phyloP scores from a whole-genome alignment of 306 rosid genomes.

The Castanospermum australe region DNA sequence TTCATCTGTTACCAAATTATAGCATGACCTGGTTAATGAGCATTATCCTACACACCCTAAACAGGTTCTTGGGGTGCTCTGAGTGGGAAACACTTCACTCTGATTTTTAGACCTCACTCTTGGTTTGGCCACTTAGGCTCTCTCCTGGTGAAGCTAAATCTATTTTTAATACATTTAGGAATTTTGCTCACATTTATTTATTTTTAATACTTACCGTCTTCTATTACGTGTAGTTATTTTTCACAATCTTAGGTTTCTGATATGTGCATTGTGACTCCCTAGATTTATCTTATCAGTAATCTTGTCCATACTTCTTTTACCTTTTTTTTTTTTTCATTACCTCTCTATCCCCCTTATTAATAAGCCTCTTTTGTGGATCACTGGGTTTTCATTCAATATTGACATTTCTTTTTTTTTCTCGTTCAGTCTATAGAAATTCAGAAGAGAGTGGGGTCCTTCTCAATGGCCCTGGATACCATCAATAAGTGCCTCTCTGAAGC shows the following conservation, averaged over 20 bases:
- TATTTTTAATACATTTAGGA: background rate
- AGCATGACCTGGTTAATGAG: conserved; percentile 13
- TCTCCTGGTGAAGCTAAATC: conserved; percentile 15
- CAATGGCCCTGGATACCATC: conserved; percentile 89
- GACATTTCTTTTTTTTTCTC: background rate
- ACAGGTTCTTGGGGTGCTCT: conserved; percentile 19
- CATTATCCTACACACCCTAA: background rate
- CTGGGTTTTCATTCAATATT: conserved; percentile 19
- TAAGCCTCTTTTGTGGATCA: background rate
- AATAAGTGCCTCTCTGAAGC: conserved; percentile 97
- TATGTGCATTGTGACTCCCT: background rate
- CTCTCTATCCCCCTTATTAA: background rate
- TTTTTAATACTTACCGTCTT: background rate
- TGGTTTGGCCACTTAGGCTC: background rate
- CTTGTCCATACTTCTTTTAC: background rate
- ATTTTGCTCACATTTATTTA: background rate
- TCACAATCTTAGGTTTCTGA: background rate
- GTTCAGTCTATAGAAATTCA: conserved; percentile 89
- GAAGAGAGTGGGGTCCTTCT: conserved; percentile 93
- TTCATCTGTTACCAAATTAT: background rate
- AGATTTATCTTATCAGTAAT: background rate
- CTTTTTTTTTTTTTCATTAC: background rate
- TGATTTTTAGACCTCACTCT: conserved; percentile 5
- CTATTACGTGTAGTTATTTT: background rate
- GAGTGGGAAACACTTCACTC: conserved; percentile 9